These are phyloP conservation scores for Gnetum montanum DNA, from an alignment of 75 land plant genomes.

Conservation along the genomic window DNA sequence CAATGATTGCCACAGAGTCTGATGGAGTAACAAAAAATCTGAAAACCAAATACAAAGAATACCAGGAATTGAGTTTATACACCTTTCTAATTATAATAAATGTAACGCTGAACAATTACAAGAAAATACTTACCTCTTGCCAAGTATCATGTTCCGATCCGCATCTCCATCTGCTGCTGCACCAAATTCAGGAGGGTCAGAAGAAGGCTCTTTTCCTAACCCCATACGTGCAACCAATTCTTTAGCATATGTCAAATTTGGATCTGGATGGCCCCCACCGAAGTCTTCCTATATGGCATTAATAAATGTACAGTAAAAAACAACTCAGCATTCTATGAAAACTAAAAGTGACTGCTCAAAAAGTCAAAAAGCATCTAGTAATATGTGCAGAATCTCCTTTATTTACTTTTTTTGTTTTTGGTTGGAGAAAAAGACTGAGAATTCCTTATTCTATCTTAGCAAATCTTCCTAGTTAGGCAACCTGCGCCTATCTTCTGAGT, in stretches of 20 bases:
- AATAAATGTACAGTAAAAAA: background rate
- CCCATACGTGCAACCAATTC: conserved; percentile 95
- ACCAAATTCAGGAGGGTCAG: conserved; percentile 95
- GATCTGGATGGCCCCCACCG: conserved; percentile 99
- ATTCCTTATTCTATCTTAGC: no score
- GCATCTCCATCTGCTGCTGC: conserved; percentile 99
- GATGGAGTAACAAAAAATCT: conserved; percentile 99
- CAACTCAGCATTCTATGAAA: no score
- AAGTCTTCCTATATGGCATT: conserved; percentile 69
- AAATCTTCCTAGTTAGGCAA: no score
- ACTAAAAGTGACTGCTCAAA: no score
- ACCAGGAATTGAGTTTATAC: background rate
- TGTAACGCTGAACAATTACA: background rate
- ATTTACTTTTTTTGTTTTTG: no score
- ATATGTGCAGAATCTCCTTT: no score
- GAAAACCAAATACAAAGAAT: conserved; percentile 6
- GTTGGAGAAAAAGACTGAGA: no score
- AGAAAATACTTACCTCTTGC: conserved; percentile 64
- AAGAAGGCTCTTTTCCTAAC: conserved; percentile 55
- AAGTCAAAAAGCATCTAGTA: no score
- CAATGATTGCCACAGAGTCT: conserved; percentile 99
- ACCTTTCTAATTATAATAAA: no score
- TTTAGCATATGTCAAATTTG: conserved; percentile 97
- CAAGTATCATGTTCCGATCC: conserved; percentile 98
- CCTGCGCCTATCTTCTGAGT: no score